Evolutionary conservation across 2,329 filamentous ascomycete genomes (phyloP).

Genomic region (Aureobasidium sp.): DNA sequence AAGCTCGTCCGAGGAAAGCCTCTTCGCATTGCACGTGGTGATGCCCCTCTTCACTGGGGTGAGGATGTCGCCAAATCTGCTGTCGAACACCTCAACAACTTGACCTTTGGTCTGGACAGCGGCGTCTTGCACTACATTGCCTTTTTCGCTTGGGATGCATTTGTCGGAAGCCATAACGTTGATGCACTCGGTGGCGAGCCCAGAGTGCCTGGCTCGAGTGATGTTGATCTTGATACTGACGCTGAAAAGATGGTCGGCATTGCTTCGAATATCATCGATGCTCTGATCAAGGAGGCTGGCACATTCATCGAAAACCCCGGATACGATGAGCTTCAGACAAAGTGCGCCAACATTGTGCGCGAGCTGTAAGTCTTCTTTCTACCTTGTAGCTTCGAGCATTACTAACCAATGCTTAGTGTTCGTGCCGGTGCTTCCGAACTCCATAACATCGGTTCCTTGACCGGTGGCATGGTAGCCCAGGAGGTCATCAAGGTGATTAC

Average conservation of each 20-base stretch:
- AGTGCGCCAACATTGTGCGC: conserved; percentile 30
- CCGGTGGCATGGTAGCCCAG: conserved; percentile 90
- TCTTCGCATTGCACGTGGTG: conserved; percentile 41
- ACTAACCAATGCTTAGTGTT: conserved; percentile 36
- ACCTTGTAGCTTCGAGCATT: background rate
- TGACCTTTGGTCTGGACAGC: conserved; percentile 24
- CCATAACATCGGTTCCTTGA: conserved; percentile 82
- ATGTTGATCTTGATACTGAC: conserved; percentile 29
- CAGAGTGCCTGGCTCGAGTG: conserved; percentile 30
- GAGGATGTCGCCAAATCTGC: conserved; percentile 44
- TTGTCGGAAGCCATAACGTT: conserved; percentile 33
- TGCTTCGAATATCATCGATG: conserved; percentile 34
- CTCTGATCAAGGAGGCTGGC: conserved; percentile 35
- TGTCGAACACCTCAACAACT: conserved; percentile 31
- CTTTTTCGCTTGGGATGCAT: conserved; percentile 44
- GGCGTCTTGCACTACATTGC: conserved; percentile 42
- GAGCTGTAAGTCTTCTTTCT: conserved; percentile 34
- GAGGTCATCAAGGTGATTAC: conserved; percentile 86
- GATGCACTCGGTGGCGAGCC: conserved; percentile 28
- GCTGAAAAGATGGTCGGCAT: conserved; percentile 35
- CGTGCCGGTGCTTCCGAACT: conserved; percentile 77
- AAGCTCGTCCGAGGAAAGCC: conserved; percentile 67
- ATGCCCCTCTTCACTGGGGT: conserved; percentile 38
- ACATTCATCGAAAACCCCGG: conserved; percentile 35
- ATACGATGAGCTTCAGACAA: conserved; percentile 29